phyloP scores from a whole-genome alignment of 108 stramenopile genomes.

The Chaetoceros muelleri region DNA sequence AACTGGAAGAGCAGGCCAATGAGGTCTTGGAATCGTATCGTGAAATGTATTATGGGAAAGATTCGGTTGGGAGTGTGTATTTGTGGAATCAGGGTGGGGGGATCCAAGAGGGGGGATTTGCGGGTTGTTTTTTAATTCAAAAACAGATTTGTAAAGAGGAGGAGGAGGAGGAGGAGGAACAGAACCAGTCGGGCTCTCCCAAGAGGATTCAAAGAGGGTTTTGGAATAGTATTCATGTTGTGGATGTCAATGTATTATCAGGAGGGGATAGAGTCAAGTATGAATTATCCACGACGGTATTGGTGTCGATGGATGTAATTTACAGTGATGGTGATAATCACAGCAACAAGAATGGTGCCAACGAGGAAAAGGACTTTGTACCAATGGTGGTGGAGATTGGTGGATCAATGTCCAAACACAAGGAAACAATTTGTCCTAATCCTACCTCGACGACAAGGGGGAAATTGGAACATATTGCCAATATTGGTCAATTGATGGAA shows the following conservation, averaged over 20 bases:
- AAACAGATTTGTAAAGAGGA: slow-evolving; percentile 41
- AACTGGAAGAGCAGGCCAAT: slow-evolving; percentile 58
- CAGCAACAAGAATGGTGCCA: slow-evolving; percentile 26
- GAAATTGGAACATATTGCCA: slow-evolving; percentile 82
- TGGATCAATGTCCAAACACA: slow-evolving; percentile 5
- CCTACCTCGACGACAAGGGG: slow-evolving; percentile 11
- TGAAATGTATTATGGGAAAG: slow-evolving; percentile 79
- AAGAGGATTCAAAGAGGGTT: too few species aligned
- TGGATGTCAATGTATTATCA: slow-evolving; percentile 42
- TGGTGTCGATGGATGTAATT: slow-evolving; percentile 35
- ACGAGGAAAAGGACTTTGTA: slow-evolving; percentile 8
- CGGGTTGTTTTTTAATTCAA: slow-evolving; percentile 76
- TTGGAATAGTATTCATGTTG: slow-evolving; percentile 91
- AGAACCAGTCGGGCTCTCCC: too few species aligned
- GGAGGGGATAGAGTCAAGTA: slow-evolving; percentile 44
- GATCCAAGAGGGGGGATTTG: slow-evolving; percentile 7
- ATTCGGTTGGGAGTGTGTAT: slow-evolving; percentile 72
- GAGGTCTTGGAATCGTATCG: slow-evolving; percentile 89
- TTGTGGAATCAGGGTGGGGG: slow-evolving; percentile 58
- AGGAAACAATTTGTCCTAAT: slow-evolving; percentile 4
- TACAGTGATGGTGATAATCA: slow-evolving; percentile 6
- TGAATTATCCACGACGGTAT: slow-evolving; percentile 77
- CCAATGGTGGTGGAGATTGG: slow-evolving; percentile 8
- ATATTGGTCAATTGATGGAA: slow-evolving; percentile 91
- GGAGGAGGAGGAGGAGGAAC: slow-evolving; percentile 7